These are phyloP conservation scores for Neotropicomus parvogracilis DNA, from an alignment of 1,284 basidiomycete species.

Conservation along the genomic window DNA sequence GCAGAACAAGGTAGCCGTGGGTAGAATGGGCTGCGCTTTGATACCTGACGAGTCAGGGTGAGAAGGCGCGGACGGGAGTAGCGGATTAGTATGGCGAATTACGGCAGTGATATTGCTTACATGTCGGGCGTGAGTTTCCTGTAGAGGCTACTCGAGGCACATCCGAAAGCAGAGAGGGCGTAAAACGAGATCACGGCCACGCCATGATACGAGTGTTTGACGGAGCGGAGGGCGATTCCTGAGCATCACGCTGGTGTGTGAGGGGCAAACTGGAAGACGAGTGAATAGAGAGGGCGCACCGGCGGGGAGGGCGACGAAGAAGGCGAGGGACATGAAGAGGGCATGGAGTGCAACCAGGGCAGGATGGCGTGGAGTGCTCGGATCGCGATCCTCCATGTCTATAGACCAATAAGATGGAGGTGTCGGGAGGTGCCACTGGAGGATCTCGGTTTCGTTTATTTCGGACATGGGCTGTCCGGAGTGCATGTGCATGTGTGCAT, in stretches of 20 bases:
- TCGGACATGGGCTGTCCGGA: constrained; percentile 49
- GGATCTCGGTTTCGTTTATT: constrained; percentile 72
- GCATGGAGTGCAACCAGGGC: constrained; percentile 66
- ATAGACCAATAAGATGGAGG: constrained; percentile 77
- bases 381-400: constrained; percentile 57
- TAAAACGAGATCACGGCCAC: constrained; percentile 60
- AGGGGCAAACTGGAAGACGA: background rate
- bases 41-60: constrained; percentile 50
- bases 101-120: constrained; percentile 42
- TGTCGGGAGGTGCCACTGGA: constrained; percentile 59
- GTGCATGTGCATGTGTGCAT: constrained; percentile 43
- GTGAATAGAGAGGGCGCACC: constrained; percentile 43
- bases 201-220: constrained; percentile 60
- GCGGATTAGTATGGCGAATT: background rate
- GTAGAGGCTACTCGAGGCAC: constrained; percentile 63
- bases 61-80: constrained; percentile 4
- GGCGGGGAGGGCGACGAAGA: constrained; percentile 71
- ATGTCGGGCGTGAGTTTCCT: constrained; percentile 74
- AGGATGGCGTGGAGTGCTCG: constrained; percentile 48
- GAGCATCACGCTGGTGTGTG: constrained; percentile 4
- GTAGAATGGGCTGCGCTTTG: constrained; percentile 59
- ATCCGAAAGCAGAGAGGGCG: constrained; percentile 51
- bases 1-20: constrained; percentile 61
- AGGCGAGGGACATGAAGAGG: constrained; percentile 66
- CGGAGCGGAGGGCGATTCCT: constrained; percentile 75